Evolutionary conservation across 768 basidiomycete species (phyloP).

Genomic region (Clavulina sp.): DNA sequence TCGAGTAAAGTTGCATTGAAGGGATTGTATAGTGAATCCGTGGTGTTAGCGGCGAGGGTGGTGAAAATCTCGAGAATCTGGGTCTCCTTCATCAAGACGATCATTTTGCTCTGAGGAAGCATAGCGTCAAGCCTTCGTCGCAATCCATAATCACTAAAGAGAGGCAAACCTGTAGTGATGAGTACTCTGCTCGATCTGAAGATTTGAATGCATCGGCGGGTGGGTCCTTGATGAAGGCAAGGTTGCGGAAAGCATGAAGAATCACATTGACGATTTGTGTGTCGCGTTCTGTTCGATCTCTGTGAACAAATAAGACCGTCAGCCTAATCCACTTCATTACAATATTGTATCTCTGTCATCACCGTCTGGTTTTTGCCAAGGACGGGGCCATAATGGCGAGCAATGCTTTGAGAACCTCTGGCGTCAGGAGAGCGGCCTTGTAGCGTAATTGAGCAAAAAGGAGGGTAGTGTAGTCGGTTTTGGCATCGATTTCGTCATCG

Average conservation of each 20-base stretch:
- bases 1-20: conserved; percentile 88
- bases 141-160: neutral
- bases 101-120: conserved; percentile 36
- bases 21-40: conserved; percentile 61
- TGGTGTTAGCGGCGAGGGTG: conserved; percentile 67
- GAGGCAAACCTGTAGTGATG: conserved; percentile 41
- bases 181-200: conserved; percentile 62
- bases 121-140: neutral
- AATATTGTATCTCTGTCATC: conserved; percentile 4
- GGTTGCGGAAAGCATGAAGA: conserved; percentile 78
- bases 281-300: conserved; percentile 61
- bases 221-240: conserved; percentile 84
- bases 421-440: conserved; percentile 60
- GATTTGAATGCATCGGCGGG: conserved; percentile 52
- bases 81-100: conserved; percentile 51
- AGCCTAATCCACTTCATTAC: neutral
- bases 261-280: conserved; percentile 75
- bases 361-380: conserved; percentile 44
- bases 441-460: conserved; percentile 68
- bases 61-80: conserved; percentile 62
- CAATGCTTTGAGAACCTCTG: conserved; percentile 51
- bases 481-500: conserved; percentile 42
- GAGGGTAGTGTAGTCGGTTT: conserved; percentile 79
- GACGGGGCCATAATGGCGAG: conserved; percentile 65
- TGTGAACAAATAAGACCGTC: conserved; percentile 7